Base-by-base conservation (phyloP, 441 rosid genomes). In the Adansonia madagascariensis region DNA sequence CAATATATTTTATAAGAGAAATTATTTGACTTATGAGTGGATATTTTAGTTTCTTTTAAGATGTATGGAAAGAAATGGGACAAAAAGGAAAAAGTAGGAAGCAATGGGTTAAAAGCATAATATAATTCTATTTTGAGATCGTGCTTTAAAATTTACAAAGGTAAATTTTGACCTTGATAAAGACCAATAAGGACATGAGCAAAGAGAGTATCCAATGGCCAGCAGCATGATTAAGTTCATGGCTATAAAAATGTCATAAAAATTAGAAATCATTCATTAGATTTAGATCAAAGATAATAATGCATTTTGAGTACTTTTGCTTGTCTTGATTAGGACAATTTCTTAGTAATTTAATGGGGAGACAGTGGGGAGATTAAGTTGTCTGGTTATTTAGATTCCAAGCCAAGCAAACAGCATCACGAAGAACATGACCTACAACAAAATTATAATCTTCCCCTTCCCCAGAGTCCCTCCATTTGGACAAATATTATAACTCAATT, bases 401-500 rank as follows among this genome's bases (percentile, higher is more conserved):
- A 8, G 52, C 12, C 43, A 50, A 70, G 24, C 43, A 70, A 70
- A 52, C 15, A 60, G 47, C 14, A 71, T 71, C 50, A 55, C 52
- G 39, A 71, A 55, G 35, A 75, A 52, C 78, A 64, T 12, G 62
- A 50, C 41, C 62, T 50, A 39, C 71, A 50, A 75, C 78, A 50
- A 63, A 62, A 75, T 64, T 52, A 79, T 20, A 68, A 59, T 65
- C 50, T 41, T 49, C 20, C 47, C 41, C 41, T 35, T 35, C 41
- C 41, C 41, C 41, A 35, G 0, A 4, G 11, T 8, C 0, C 2
- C 41, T 46, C 46, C 35, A 67, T 7, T 17, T 8, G 60, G 72
- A 46, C 78, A 75, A 44, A 12, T 75, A 79, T 75, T 61, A 68
- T 69, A 11, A 79, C 55, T 7, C 43, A 43, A 70, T 56, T 71